A percentile compares a stretch with the other conserved stretches of the same genome.
Conservation (phyloP, 2,329 filamentous ascomycete species). For the Alternaria postmessia region DNA sequence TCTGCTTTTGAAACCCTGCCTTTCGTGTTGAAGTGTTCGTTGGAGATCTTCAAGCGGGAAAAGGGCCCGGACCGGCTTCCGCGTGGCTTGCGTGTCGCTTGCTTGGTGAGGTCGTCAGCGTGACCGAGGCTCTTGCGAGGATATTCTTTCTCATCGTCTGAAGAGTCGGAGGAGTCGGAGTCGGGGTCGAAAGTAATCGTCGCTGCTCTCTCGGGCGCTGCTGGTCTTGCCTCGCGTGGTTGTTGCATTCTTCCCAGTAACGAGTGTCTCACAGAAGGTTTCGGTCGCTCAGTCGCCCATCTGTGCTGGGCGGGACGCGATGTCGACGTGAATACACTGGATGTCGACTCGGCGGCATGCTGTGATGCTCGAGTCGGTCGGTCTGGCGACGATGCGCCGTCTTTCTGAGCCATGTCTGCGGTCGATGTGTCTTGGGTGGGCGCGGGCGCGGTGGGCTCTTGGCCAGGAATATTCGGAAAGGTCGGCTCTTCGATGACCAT, state of each 20-base stretch:
- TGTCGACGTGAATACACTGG: slow-evolving; percentile 2
- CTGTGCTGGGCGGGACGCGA: slow-evolving; percentile 36
- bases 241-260: slow-evolving; percentile 31
- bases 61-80: slow-evolving; percentile 47
- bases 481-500: slow-evolving; percentile 32
- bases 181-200: slow-evolving; percentile 46
- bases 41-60: slow-evolving; percentile 66
- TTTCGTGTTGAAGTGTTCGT: slow-evolving; percentile 70
- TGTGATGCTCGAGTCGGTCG: not conserved
- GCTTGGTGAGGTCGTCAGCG: slow-evolving; percentile 15
- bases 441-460: slow-evolving; percentile 7
- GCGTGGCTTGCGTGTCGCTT: slow-evolving; percentile 17
- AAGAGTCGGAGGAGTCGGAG: slow-evolving; percentile 32
- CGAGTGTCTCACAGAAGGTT: slow-evolving; percentile 30
- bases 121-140: slow-evolving; percentile 28
- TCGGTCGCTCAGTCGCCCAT: slow-evolving; percentile 43
- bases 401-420: not conserved
- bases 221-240: slow-evolving; percentile 18
- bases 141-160: slow-evolving; percentile 33
- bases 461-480: slow-evolving; percentile 31
- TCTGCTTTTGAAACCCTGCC: slow-evolving; percentile 72
- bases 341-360: not conserved
- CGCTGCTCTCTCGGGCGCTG: slow-evolving; percentile 26
- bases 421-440: not conserved
- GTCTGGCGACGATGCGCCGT: not conserved